Conservation (phyloP, 202 grass and related monocot genomes). For the Carex arenaria region DNA sequence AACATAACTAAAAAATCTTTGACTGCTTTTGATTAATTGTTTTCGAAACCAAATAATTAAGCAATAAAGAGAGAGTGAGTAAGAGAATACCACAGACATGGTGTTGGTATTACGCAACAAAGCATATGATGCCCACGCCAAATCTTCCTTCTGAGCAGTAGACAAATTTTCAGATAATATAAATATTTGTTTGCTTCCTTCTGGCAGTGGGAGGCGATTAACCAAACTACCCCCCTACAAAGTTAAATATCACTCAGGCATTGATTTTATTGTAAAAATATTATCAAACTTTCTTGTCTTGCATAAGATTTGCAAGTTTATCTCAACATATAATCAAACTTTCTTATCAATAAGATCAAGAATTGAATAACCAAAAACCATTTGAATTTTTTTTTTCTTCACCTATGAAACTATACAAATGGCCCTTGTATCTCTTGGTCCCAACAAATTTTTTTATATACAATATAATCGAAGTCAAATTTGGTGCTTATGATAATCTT, state of each 20-base stretch:
- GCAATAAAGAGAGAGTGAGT: neutral
- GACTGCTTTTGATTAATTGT: too few species aligned
- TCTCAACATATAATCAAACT: too few species aligned
- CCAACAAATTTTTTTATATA: neutral
- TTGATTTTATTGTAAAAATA: neutral
- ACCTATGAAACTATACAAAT: neutral
- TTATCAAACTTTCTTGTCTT: neutral
- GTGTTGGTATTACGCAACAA: slow-evolving; percentile 82
- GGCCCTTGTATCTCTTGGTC: neutral
- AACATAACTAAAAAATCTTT: neutral
- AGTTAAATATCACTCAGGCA: neutral
- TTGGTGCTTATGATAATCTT: neutral
- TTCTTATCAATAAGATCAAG: neutral
- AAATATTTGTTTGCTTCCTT: slow-evolving; percentile 73
- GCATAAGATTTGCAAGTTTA: neutral
- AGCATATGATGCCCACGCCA: slow-evolving; percentile 84
- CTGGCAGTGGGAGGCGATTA: slow-evolving; percentile 43
- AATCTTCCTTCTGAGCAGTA: slow-evolving; percentile 49
- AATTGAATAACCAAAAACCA: neutral
- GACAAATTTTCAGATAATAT: slow-evolving; percentile 57
- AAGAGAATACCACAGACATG: slow-evolving; percentile 63
- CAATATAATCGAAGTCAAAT: neutral
- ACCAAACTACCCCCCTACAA: slow-evolving; percentile 64
- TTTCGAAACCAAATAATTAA: neutral
- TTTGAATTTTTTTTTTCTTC: neutral